Conservation (phyloP, 352 stramenopile genomes). For the Phytophthora colocasiae region DNA sequence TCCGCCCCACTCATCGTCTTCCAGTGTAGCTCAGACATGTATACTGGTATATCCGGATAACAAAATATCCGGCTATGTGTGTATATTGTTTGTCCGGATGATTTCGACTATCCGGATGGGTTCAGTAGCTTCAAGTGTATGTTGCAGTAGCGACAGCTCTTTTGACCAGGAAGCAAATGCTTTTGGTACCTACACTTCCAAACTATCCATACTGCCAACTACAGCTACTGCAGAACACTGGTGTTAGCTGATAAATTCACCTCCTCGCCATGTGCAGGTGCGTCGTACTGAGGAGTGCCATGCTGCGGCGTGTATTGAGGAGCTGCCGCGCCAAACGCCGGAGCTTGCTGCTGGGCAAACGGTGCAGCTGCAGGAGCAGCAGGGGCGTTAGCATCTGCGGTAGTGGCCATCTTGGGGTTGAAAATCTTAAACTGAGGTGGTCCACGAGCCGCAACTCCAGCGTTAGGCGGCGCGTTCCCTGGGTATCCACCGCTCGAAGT, state of each 20-base stretch:
- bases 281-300: slow-evolving; percentile 38
- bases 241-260: slow-evolving; percentile 79
- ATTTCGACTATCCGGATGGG: background rate
- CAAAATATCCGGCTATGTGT: background rate
- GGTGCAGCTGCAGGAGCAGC: slow-evolving; percentile 19
- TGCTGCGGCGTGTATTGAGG: slow-evolving; percentile 6
- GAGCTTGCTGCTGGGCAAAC: slow-evolving; percentile 8
- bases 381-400: slow-evolving; percentile 31
- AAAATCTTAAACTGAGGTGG: slow-evolving; percentile 91
- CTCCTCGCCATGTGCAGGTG: slow-evolving; percentile 54
- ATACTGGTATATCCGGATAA: background rate
- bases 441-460: slow-evolving; percentile 37
- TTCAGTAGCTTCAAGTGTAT: slow-evolving; percentile 11
- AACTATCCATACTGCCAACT: background rate
- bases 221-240: slow-evolving; percentile 71
- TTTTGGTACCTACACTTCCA: slow-evolving; percentile 14
- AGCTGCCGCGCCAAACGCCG: slow-evolving; percentile 36
- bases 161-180: background rate
- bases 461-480: slow-evolving; percentile 40
- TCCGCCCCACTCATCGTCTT: slow-evolving; percentile 33
- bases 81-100: background rate
- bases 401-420: slow-evolving; percentile 72
- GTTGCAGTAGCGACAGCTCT: slow-evolving; percentile 2
- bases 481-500: slow-evolving; percentile 44
- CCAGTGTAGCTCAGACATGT: background rate